These are phyloP conservation scores for Trichoderma erinaceum DNA, from an alignment of 495 filamentous ascomycete species.

Conservation along the genomic window DNA sequence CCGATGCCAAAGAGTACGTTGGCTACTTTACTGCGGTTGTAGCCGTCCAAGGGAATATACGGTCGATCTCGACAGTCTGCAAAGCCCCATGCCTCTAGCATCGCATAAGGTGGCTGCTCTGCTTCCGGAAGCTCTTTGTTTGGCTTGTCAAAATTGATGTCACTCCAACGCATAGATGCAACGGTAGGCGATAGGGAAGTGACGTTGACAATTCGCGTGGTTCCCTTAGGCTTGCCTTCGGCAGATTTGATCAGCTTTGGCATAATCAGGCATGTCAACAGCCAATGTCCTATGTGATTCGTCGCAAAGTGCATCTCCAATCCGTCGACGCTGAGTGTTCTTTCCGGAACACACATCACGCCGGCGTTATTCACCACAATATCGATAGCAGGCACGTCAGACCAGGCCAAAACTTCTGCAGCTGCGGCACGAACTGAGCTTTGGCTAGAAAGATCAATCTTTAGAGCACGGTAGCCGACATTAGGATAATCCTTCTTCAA, in stretches of 20 bases:
- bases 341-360: conserved; percentile 30
- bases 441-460: conserved; percentile 41
- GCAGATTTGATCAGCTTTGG: conserved; percentile 25
- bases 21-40: conserved; percentile 48
- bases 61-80: conserved; percentile 20
- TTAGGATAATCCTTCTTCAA: conserved; percentile 32
- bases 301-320: conserved; percentile 53
- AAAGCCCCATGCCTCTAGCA: neutral
- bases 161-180: conserved; percentile 37
- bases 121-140: conserved; percentile 30
- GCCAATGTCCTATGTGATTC: conserved; percentile 53
- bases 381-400: conserved; percentile 34
- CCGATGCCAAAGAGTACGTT: conserved; percentile 45
- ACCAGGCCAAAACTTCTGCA: conserved; percentile 32
- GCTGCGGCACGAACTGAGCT: conserved; percentile 39
- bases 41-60: conserved; percentile 40
- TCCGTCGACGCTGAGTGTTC: conserved; percentile 31
- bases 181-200: conserved; percentile 14
- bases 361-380: conserved; percentile 45
- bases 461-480: conserved; percentile 35
- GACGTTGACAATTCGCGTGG: conserved; percentile 32
- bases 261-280: conserved; percentile 46
- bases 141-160: conserved; percentile 36
- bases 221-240: conserved; percentile 16
- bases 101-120: neutral